Evolutionary conservation across 78 protist species (phyloP), one percentile per base, ranked within the genome.

Genomic region (Chrysochromulina parva): DNA sequence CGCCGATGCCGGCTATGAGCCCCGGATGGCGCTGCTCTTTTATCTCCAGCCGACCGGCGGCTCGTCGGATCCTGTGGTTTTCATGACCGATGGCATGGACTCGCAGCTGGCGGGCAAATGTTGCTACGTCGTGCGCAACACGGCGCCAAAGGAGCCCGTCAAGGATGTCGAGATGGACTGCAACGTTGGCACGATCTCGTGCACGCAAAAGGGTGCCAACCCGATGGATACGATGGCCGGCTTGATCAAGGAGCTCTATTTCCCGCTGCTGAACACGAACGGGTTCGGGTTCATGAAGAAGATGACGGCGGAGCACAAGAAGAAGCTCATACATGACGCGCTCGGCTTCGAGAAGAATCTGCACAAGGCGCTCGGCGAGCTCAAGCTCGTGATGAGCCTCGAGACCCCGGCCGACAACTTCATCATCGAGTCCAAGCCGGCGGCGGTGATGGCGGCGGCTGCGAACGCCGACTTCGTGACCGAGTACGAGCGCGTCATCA

Each of bases 401-500:
- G 22, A 58, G 62, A 11, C 6, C 62, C 11, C 62, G 22, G 62
- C 62, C 11, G 22, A 58, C 62, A 58, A 58, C 22, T 6, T 58
- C 22, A 6, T 38, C 38, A 58, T 58, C 62, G 62, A 58, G 62
- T 11, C 11, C 22, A 58, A 58, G 62, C 6, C 6, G 22, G 11
- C 62, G 6, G 62, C 62, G 11, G 22, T 58, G 22, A 58, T 11
- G 62, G 22, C 22, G 22, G 62, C 62, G 62, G 62, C 76, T 9
- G 16, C 7, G 38, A 74, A 87, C 47, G 81, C 53, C 22, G 81
- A 90, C 80, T 19, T 86, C 57, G 90, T 84, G 38, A 60, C 5
- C 9, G 22, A 60, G 66, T 85, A 66, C 74, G 93, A 90, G 78
- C 67, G 24, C 47, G 66, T 90, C 65, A 81, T 78, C 38, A 50